Conservation (phyloP, 768 basidiomycete genomes). For the Lactarius sp. region DNA sequence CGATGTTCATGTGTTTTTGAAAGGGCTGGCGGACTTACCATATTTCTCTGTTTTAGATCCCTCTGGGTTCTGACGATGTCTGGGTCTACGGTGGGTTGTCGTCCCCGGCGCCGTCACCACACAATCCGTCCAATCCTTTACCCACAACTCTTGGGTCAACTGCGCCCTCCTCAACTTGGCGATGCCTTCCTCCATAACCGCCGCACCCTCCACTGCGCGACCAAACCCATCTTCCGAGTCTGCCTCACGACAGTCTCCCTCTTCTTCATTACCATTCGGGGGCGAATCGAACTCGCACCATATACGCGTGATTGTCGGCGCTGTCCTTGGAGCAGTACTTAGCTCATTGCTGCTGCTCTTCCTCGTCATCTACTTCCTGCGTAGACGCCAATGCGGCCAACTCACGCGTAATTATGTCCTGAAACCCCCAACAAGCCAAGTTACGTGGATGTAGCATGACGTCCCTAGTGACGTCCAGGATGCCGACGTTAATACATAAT, state of each 20-base stretch:
- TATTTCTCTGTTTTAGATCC: slow-evolving; percentile 48
- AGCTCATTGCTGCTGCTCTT: slow-evolving; percentile 21
- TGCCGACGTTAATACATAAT: slow-evolving; percentile 22
- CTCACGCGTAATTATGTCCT: background rate
- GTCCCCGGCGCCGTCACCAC: slow-evolving; percentile 41
- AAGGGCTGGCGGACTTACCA: background rate
- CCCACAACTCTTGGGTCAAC: slow-evolving; percentile 28
- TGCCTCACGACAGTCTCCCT: background rate
- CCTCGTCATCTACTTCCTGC: slow-evolving; percentile 28
- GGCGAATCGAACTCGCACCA: background rate
- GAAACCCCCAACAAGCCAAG: slow-evolving; percentile 6
- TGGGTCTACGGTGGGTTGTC: slow-evolving; percentile 77
- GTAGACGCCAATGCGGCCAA: slow-evolving; percentile 36
- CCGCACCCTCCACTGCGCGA: slow-evolving; percentile 29
- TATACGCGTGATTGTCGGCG: slow-evolving; percentile 19
- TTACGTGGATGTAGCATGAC: slow-evolving; percentile 26
- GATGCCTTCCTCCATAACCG: slow-evolving; percentile 31
- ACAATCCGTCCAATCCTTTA: slow-evolving; percentile 23
- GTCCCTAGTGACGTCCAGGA: slow-evolving; percentile 13
- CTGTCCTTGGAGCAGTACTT: slow-evolving; percentile 22
- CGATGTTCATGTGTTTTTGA: background rate
- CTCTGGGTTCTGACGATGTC: slow-evolving; percentile 52
- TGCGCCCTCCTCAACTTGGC: slow-evolving; percentile 27
- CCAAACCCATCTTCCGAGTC: slow-evolving; percentile 1
- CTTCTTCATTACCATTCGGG: background rate